Percentiles rank a stretch among this genome's conserved stretches.
Conservation (phyloP, 2,329 filamentous ascomycete genomes). For the Reticulascus tulasneorum region DNA sequence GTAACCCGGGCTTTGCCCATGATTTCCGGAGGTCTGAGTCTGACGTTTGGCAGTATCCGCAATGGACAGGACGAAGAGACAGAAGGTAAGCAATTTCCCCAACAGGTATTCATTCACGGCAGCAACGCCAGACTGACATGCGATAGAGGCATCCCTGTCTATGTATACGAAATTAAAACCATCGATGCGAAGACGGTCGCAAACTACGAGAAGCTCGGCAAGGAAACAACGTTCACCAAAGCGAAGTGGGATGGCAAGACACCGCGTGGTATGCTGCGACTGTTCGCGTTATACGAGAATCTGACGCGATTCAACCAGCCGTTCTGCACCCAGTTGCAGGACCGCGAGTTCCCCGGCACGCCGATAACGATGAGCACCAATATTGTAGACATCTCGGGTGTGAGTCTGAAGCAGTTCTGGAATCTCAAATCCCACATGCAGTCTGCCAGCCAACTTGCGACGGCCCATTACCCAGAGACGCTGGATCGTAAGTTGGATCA, state of each 20-base stretch:
- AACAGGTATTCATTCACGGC: conserved; percentile 1
- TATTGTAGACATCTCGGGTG: conserved; percentile 87
- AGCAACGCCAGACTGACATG: not conserved
- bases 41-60: conserved; percentile 78
- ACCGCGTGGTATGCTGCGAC: conserved; percentile 71
- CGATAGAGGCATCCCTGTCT: conserved; percentile 90
- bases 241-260: conserved; percentile 64
- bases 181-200: conserved; percentile 79
- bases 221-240: conserved; percentile 53
- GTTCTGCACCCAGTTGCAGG: conserved; percentile 69
- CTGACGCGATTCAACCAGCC: conserved; percentile 84
- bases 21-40: conserved; percentile 4
- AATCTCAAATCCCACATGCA: conserved; percentile 93
- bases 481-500: conserved; percentile 67
- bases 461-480: conserved; percentile 92
- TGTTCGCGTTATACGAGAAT: conserved; percentile 94
- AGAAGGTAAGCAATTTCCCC: conserved; percentile 49
- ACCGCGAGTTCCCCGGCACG: conserved; percentile 70
- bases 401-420: conserved; percentile 93
- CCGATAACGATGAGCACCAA: conserved; percentile 91
- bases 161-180: conserved; percentile 81
- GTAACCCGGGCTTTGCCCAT: no score
- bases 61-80: conserved; percentile 91
- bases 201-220: conserved; percentile 66
- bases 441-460: conserved; percentile 80